These are phyloP conservation scores for Platismatia glauca DNA, from an alignment of 495 filamentous ascomycete species.

Conservation along the genomic window DNA sequence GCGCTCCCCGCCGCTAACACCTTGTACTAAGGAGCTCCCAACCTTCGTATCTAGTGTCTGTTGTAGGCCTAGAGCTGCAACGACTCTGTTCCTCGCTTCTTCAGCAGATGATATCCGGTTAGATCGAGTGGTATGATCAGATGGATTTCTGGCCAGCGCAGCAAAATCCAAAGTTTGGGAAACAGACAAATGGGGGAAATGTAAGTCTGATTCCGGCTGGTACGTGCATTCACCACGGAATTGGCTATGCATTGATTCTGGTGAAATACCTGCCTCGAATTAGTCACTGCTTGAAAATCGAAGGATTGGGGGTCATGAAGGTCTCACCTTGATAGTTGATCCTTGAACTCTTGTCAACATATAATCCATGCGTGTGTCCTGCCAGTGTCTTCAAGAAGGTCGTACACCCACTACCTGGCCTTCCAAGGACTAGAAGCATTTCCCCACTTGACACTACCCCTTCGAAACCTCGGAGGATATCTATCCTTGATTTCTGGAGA, in stretches of 20 bases:
- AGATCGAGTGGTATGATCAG: not conserved
- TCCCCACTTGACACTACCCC: not conserved
- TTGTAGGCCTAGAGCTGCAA: not conserved
- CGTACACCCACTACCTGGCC: not conserved
- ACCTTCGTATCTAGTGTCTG: not conserved
- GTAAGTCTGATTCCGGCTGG: not conserved
- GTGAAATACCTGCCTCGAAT: not conserved
- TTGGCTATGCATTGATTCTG: no score
- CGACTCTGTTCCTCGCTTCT: no score
- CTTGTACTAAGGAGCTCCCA: not conserved
- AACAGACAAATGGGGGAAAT: not conserved
- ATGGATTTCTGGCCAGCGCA: not conserved
- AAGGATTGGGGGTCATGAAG: no score
- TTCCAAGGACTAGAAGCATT: not conserved
- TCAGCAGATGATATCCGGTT: not conserved
- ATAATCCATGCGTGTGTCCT: no score
- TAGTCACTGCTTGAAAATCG: not conserved
- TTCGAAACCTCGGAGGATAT: not conserved
- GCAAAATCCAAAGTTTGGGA: not conserved
- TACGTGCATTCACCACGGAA: not conserved
- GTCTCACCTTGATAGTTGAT: no score
- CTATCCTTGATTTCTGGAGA: not conserved
- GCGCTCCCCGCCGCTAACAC: not conserved
- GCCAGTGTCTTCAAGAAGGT: not conserved
- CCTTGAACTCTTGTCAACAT: no score